Evolutionary conservation across 169 alveolate genomes (phyloP).

Genomic region (Plasmodium adleri): DNA sequence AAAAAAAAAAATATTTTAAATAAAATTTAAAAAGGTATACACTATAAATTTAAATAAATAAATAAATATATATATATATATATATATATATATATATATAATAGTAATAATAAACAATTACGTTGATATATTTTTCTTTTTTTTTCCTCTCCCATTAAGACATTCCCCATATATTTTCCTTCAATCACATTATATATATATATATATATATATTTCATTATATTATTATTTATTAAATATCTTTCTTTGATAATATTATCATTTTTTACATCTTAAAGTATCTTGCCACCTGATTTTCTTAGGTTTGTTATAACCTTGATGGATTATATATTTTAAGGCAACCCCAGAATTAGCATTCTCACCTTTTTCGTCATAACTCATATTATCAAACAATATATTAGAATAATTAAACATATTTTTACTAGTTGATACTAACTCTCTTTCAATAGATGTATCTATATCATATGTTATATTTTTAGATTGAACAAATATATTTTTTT

Average conservation of each 20-base stretch:
- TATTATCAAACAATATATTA: background rate
- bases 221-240: no score
- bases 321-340: conserved; percentile 65
- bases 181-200: background rate
- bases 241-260: no score
- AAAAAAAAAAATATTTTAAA: no score
- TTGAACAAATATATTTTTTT: conserved; percentile 3
- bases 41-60: no score
- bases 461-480: conserved; percentile 44
- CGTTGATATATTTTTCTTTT: background rate
- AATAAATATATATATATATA: background rate
- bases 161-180: background rate
- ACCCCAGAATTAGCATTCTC: conserved; percentile 7
- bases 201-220: background rate
- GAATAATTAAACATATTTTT: background rate
- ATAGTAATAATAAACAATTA: background rate
- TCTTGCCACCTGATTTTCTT: conserved; percentile 60
- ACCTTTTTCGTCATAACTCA: background rate
- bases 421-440: conserved; percentile 44
- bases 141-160: background rate
- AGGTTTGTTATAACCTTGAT: conserved; percentile 51
- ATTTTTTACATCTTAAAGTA: conserved; percentile 25
- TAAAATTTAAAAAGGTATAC: no score
- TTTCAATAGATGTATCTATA: conserved; percentile 71
- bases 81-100: background rate